A percentile compares a stretch with the other conserved stretches of the same genome.
phyloP scores from a whole-genome alignment of 352 stramenopile species.

The Thraustotheca clavata region DNA sequence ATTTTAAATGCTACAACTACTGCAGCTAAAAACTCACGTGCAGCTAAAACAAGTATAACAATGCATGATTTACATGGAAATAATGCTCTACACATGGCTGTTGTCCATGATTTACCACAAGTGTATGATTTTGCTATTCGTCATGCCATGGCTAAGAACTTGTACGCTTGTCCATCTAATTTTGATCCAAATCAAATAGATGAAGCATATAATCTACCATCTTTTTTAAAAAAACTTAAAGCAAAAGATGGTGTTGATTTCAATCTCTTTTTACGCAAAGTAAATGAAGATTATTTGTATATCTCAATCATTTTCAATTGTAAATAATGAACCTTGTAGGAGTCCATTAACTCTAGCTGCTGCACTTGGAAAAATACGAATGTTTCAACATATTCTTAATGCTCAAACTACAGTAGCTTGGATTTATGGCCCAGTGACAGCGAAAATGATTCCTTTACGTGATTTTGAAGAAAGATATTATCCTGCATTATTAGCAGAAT shows the following conservation, averaged over 20 bases:
- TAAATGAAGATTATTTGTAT: slow-evolving; percentile 16
- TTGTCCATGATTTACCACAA: slow-evolving; percentile 43
- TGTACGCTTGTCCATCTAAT: slow-evolving; percentile 4
- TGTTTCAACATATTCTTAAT: slow-evolving; percentile 56
- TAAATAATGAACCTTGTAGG: neutral
- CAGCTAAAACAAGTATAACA: slow-evolving; percentile 34
- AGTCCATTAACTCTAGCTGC: slow-evolving; percentile 53
- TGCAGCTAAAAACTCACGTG: neutral
- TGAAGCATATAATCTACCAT: slow-evolving; percentile 4
- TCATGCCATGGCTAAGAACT: slow-evolving; percentile 29
- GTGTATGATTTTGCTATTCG: slow-evolving; percentile 51
- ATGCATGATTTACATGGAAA: slow-evolving; percentile 47
- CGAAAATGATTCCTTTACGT: slow-evolving; percentile 38
- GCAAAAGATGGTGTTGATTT: neutral
- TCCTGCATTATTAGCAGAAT: too few relatives aligned
- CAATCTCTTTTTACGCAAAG: slow-evolving; percentile 7
- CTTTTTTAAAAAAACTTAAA: slow-evolving; percentile 12
- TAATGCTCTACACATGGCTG: slow-evolving; percentile 48
- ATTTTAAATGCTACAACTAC: slow-evolving; percentile 30
- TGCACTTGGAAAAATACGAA: slow-evolving; percentile 35
- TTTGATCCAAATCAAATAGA: neutral
- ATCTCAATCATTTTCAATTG: neutral
- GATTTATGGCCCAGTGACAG: slow-evolving; percentile 47
- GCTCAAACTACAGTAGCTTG: slow-evolving; percentile 38
- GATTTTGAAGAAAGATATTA: slow-evolving; percentile 38